Base-by-base conservation (phyloP, 352 stramenopile species). In the Phytophthora pinifolia region DNA sequence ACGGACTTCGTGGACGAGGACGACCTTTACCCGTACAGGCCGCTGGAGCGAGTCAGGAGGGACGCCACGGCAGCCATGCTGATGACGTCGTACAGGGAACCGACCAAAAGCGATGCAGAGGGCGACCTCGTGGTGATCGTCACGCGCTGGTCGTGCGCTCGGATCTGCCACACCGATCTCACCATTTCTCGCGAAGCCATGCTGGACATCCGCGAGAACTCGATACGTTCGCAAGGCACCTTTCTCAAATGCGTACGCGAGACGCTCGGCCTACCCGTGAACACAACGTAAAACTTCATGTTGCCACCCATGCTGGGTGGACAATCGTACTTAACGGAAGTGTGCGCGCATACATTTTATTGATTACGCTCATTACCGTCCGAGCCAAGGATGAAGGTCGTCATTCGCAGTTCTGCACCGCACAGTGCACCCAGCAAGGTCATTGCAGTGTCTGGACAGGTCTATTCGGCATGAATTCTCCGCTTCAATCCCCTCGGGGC, bases 41-140 rank as follows among this genome's bases (percentile, higher is more conserved):
- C n/a, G n/a, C n/a, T n/a, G n/a, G n/a, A n/a, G n/a, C n/a, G n/a
- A n/a, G n/a, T n/a, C n/a, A n/a, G n/a, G n/a, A 65, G 74, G 9
- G 72, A 82, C 20, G 42, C 54, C 3, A 73, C 54, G 12, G 59
- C 54, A 30, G 65, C 73, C 17, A 57, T 80, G 56, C 46, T 55
- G 6, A 6, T 59, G 17, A 54, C 50, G 17, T 62, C 60, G 10
- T 72, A 63, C 42, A 17, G 68, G 32, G 53, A 68, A 9, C 20
- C 47, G 14, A 10, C 27, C n/a, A 49, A 53, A 25, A 38, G 9
- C 20, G 46, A 51, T 49, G 32, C 22, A 20, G 36, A 44, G 39
- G 41, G 9, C 17, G 61, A 70, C 9, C 25, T 55, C 1, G 60
- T 62, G 10, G 50, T 74, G 30, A 20, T 67, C n/a, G 25, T 70